Evolutionary conservation across 2,329 filamentous ascomycete genomes (phyloP).

Genomic region (Diplodia mutila): DNA sequence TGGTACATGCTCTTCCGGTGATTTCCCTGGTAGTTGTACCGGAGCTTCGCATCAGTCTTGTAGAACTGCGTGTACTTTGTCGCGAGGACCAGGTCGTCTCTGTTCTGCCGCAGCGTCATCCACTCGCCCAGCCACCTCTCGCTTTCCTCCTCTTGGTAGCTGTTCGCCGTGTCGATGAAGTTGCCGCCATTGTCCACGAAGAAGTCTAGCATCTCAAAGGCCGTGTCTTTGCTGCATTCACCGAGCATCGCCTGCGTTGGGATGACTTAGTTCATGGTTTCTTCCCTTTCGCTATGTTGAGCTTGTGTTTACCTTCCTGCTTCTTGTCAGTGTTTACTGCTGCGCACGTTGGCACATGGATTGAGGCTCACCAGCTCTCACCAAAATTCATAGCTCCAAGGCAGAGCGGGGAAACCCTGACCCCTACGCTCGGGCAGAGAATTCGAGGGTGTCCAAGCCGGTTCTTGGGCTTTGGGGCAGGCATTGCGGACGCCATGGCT

Average conservation of each 20-base stretch:
- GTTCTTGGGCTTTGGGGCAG: constrained; percentile 2
- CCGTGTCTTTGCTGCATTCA: constrained; percentile 54
- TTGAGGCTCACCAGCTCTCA: constrained; percentile 49
- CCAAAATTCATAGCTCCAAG: constrained; percentile 61
- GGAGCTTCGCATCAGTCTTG: constrained; percentile 32
- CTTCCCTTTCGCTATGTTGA: neutral
- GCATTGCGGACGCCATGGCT: constrained; percentile 2
- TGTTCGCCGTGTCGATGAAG: constrained; percentile 67
- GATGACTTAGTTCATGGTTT: neutral
- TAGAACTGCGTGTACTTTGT: constrained; percentile 57
- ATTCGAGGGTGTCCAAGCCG: constrained; percentile 56
- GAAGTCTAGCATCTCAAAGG: constrained; percentile 67
- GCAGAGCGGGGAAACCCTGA: constrained; percentile 59
- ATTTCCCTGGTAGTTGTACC: constrained; percentile 20
- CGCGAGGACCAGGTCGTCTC: constrained; percentile 58
- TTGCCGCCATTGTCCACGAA: constrained; percentile 67
- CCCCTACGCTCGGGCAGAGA: constrained; percentile 55
- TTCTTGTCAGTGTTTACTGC: neutral
- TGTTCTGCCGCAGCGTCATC: constrained; percentile 50
- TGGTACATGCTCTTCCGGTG: constrained; percentile 42
- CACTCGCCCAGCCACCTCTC: constrained; percentile 57
- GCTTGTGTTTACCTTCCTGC: constrained; percentile 42
- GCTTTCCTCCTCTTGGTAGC: constrained; percentile 53
- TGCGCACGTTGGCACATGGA: neutral
- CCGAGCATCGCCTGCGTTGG: constrained; percentile 2